Evolutionary conservation across 2,329 filamentous ascomycete species (phyloP).

Genomic region (Paecilomyces sp.): DNA sequence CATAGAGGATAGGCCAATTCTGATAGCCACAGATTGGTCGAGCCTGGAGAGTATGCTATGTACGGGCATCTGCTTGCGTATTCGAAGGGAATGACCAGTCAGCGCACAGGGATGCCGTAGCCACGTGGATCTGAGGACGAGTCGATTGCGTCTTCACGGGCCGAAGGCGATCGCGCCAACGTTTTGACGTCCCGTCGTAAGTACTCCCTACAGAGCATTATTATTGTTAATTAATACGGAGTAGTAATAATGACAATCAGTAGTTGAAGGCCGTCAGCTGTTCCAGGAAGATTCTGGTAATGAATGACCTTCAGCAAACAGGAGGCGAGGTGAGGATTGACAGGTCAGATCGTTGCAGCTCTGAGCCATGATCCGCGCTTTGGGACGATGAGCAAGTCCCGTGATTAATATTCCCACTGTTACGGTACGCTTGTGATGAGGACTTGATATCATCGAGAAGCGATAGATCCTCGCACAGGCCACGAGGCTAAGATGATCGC

Average conservation of each 20-base stretch:
- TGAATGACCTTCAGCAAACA: background rate
- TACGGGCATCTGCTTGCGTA: background rate
- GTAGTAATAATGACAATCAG: too few species aligned
- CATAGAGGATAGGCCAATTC: too few species aligned
- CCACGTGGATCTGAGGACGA: background rate
- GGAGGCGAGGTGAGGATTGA: background rate
- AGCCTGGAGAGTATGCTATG: too few species aligned
- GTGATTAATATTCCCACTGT: background rate
- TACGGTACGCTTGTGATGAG: background rate
- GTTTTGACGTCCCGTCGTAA: background rate
- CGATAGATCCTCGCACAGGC: background rate
- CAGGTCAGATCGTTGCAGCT: background rate
- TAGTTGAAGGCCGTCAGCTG: background rate
- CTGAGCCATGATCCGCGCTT: background rate
- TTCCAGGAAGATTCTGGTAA: background rate
- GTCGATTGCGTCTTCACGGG: background rate
- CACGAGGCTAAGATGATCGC: background rate
- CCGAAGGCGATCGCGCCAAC: background rate
- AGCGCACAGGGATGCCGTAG: background rate
- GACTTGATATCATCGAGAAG: background rate
- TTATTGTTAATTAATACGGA: too few species aligned
- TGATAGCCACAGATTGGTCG: too few species aligned
- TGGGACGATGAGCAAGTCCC: background rate
- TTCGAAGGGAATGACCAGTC: background rate
- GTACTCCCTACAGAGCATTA: too few species aligned